phyloP scores from a whole-genome alignment of 2,329 filamentous ascomycete genomes.

The Corinectria fuckeliana region DNA sequence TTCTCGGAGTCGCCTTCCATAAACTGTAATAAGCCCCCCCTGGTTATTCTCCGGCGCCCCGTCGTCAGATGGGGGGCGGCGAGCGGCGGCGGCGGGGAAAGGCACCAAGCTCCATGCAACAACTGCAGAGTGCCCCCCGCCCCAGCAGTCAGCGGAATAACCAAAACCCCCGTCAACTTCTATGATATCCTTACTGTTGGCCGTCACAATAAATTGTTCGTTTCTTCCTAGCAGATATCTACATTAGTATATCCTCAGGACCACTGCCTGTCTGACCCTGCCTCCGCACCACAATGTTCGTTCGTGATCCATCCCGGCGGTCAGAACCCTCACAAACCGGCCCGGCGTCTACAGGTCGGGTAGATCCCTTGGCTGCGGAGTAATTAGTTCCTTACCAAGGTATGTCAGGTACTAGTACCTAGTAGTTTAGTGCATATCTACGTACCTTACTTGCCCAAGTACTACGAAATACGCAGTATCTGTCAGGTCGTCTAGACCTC shows the following conservation, averaged over 20 bases:
- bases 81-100: background rate
- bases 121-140: slow-evolving; percentile 9
- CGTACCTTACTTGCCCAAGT: no score
- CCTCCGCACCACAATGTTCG: background rate
- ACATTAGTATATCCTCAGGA: background rate
- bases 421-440: no score
- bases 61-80: background rate
- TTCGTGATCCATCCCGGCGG: slow-evolving; percentile 2
- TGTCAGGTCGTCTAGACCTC: background rate
- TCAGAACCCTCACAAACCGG: slow-evolving; percentile 10
- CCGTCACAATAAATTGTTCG: no score
- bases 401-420: no score
- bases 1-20: background rate
- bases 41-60: background rate
- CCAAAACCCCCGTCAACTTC: no score
- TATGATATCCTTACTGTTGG: no score
- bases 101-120: background rate
- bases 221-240: no score
- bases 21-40: no score
- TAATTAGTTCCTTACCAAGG: no score
- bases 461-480: no score
- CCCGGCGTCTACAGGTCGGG: background rate
- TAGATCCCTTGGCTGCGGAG: background rate
- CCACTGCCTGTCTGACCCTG: background rate
- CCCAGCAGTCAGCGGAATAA: slow-evolving; percentile 4